Conservation (phyloP, 225 moss, liverwort and hornwort species). For the Asterella californica region DNA sequence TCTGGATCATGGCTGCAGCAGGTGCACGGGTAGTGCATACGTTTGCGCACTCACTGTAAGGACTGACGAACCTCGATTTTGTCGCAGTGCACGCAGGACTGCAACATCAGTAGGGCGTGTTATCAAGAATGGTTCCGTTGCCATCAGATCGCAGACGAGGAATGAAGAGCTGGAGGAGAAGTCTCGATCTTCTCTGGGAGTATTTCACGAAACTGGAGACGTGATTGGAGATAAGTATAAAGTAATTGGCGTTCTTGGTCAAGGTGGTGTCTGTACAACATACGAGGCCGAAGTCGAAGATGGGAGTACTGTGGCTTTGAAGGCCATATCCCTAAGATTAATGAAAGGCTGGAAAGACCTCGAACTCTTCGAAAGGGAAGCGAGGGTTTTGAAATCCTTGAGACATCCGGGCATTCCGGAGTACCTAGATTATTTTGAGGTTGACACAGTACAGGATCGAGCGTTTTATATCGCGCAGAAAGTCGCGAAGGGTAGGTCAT, state of each 20-base stretch:
- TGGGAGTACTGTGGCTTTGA: constrained; percentile 75
- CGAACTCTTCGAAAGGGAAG: constrained; percentile 93
- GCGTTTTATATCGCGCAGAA: constrained; percentile 90
- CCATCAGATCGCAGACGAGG: constrained; percentile 30
- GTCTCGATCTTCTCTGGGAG: constrained; percentile 55
- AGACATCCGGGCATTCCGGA: constrained; percentile 83
- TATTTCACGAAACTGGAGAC: constrained; percentile 71
- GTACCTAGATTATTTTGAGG: constrained; percentile 92
- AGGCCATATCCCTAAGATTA: constrained; percentile 79
- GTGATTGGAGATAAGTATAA: constrained; percentile 65
- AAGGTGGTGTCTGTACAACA: constrained; percentile 88
- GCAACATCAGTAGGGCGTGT: background rate
- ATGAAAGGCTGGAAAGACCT: constrained; percentile 98
- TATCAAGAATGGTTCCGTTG: background rate
- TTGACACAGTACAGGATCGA: constrained; percentile 66
- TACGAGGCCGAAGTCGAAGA: constrained; percentile 71
- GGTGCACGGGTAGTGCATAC: background rate
- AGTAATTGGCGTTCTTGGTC: constrained; percentile 76
- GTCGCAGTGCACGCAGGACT: background rate
- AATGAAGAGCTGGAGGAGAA: constrained; percentile 42
- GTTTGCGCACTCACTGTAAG: background rate
- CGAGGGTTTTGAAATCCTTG: constrained; percentile 80
- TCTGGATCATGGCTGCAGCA: background rate
- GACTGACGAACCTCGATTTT: background rate
- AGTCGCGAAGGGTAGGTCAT: constrained; percentile 68